Conservation (phyloP, 2,329 filamentous ascomycete genomes). For the Knufia fluminis region DNA sequence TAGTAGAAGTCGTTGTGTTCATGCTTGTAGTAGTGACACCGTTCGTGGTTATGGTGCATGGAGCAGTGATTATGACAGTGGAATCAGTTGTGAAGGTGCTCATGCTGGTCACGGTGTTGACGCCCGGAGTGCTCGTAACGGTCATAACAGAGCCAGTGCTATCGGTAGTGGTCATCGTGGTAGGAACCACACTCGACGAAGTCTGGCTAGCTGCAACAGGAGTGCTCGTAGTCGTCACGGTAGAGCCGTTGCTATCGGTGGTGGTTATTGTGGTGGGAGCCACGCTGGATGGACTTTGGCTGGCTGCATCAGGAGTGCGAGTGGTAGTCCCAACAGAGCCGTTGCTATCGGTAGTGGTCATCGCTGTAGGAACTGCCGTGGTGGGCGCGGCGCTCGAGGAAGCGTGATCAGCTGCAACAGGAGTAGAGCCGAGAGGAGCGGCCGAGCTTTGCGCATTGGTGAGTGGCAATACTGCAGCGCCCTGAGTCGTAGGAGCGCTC, state of each 20-base stretch:
- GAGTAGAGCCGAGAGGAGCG: conserved; percentile 1
- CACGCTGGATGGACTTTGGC: no score
- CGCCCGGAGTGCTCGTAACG: no score
- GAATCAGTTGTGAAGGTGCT: conserved; percentile 1
- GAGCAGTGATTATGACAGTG: conserved; percentile 4
- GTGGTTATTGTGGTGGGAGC: not conserved
- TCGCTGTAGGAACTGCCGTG: not conserved
- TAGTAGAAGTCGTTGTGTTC: not conserved
- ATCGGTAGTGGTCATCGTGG: no score
- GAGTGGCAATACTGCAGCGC: no score
- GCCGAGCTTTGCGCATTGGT: no score
- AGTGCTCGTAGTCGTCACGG: not conserved
- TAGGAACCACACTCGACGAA: no score
- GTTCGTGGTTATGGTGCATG: not conserved
- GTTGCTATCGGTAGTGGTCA: not conserved
- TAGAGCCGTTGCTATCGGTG: not conserved
- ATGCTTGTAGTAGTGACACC: not conserved
- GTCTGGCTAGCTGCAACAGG: no score
- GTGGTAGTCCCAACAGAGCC: no score
- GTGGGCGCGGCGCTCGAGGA: no score
- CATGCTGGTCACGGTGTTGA: not conserved
- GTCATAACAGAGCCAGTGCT: not conserved
- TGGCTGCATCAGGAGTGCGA: no score
- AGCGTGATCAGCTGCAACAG: no score
- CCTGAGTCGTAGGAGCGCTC: no score